Evolutionary conservation across 306 rosid genomes (phyloP).

Genomic region (Cicer cuneatum): DNA sequence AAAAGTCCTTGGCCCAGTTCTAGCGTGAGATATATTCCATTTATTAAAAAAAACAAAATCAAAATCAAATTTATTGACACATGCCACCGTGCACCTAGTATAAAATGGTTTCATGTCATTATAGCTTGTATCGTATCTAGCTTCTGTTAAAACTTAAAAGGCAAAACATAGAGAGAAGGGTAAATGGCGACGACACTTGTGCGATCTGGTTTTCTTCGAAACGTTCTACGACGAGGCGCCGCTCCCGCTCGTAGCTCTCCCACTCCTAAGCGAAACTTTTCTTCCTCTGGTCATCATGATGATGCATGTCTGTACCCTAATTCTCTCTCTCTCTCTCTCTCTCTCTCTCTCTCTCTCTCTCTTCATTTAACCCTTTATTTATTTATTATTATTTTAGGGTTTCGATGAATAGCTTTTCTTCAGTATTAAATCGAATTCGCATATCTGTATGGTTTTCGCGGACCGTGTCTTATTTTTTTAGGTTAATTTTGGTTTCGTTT

Average conservation of each 20-base stretch:
- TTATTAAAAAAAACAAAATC: neutral
- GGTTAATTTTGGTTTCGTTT: conserved; percentile 2
- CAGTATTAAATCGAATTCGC: conserved; percentile 5
- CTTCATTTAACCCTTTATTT: conserved; percentile 13
- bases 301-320: conserved; percentile 66
- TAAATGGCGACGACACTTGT: conserved; percentile 73
- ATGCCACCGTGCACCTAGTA: conserved; percentile 29
- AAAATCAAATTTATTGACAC: neutral
- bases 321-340: conserved; percentile 8
- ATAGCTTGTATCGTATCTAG: neutral
- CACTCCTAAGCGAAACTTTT: conserved; percentile 63
- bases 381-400: conserved; percentile 44
- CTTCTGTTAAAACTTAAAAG: neutral
- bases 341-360: too few species aligned
- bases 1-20: too few species aligned
- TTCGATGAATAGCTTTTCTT: conserved; percentile 9
- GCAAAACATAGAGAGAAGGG: neutral
- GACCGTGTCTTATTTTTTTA: neutral
- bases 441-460: neutral
- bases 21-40: too few species aligned
- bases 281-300: conserved; percentile 76
- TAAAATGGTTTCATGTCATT: neutral
- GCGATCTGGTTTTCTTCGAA: conserved; percentile 80
- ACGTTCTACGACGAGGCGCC: conserved; percentile 63
- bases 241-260: conserved; percentile 51